Percentiles rank a stretch among this genome's conserved stretches.
Evolutionary conservation across 169 alveolate genomes (phyloP).

Genomic region (Eimeria zaria): DNA sequence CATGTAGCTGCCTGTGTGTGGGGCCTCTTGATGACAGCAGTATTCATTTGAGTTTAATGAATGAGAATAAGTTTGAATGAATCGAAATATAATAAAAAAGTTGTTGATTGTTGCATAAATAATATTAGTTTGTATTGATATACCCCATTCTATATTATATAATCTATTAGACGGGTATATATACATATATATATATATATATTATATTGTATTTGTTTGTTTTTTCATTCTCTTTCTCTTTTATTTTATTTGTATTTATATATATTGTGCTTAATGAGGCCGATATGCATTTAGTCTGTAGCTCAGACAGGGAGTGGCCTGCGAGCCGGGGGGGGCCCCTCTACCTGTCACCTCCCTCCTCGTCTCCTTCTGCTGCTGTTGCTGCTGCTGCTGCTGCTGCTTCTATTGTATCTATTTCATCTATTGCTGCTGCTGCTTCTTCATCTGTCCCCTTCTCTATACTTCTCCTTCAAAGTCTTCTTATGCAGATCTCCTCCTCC

Average conservation of each 20-base stretch:
- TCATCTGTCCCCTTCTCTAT: not conserved
- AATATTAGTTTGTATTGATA: not conserved
- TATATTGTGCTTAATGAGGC: not conserved
- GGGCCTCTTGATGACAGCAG: not conserved
- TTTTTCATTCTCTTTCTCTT: too few species aligned
- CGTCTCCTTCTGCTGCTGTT: too few species aligned
- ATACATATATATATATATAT: not conserved
- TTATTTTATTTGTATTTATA: too few species aligned
- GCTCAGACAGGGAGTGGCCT: slow-evolving; percentile 5
- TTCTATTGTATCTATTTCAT: too few species aligned
- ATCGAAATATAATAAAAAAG: not conserved
- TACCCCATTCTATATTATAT: not conserved
- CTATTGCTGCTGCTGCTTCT: too few species aligned
- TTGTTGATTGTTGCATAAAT: not conserved
- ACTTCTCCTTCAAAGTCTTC: not conserved
- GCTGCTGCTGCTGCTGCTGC: too few species aligned
- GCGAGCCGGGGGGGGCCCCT: not conserved
- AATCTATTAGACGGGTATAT: not conserved
- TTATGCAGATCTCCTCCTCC: not conserved
- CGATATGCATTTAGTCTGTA: slow-evolving; percentile 19
- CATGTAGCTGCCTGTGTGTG: slow-evolving; percentile 28
- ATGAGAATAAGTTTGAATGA: not conserved
- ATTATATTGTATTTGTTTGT: too few species aligned
- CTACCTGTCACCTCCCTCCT: not conserved
- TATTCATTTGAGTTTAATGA: not conserved